Evolutionary conservation across 225 moss, liverwort and hornwort genomes (phyloP), one percentile per base, ranked within the genome.

Genomic region (Thuidium tamariscinum): DNA sequence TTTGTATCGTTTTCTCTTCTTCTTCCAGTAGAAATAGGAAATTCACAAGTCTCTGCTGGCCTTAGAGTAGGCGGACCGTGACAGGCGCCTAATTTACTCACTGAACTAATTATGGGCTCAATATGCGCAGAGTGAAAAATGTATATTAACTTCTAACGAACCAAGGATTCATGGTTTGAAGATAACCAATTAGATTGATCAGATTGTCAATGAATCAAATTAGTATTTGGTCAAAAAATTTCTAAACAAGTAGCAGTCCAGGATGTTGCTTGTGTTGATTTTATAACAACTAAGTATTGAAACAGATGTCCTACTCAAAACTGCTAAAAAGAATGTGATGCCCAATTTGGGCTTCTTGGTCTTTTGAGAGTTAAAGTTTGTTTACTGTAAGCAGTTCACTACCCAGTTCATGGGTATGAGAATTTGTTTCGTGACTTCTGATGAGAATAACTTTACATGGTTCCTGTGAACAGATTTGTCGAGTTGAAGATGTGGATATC

Each of bases 401-500:
- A 76, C 3, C 23, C 44, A 81, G 81, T 81, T 26, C 37, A 20
- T 37, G 82, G 8, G 27, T 52, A 82, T 59, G 74, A 48, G 13
- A 48, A 49, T 37, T 36, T 83, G 75, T 52, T 76, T 36, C 16
- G 16, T 60, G 59, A 17, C 7, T 54, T 84, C 54, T 88, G 81
- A 88, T 86, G 67, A 79, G 32, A 66, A 73, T 3, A 27, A 46
- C 32, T 7, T 25, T 59, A 32, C 14, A 79, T 87, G 77, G 30
- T 22, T 37, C 22, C 48, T 80, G 65, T 72, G 39, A 64, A 89
- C 96, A 98, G 98, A 91, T 98, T 54, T 98, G 98, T 81, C 94
- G 96, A 41, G 98, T 96, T 74, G 98, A 98, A 91, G 96, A 98
- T 78, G 88, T 98, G 57, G 85, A 91, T 73, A 95, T 96, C 70